phyloP scores from a whole-genome alignment of 805 yeast species.

The Jamesozyma hellenica region DNA sequence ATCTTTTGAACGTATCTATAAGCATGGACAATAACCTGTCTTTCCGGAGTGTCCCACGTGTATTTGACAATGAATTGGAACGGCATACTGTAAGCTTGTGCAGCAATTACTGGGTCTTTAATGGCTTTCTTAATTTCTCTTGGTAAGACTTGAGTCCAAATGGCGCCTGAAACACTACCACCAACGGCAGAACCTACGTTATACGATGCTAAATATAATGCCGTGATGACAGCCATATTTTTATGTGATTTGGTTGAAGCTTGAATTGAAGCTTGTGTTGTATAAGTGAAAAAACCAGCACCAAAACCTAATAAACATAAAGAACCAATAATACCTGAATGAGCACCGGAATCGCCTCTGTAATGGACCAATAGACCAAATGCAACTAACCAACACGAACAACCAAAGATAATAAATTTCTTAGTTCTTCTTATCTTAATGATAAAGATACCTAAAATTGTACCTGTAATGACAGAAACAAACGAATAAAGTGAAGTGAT shows the following conservation, averaged over 20 bases:
- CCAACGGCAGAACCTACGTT: slow-evolving; percentile 60
- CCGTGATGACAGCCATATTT: slow-evolving; percentile 53
- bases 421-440: slow-evolving; percentile 45
- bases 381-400: slow-evolving; percentile 46
- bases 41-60: slow-evolving; percentile 50
- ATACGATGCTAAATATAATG: slow-evolving; percentile 47
- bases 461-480: slow-evolving; percentile 53
- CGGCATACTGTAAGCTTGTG: slow-evolving; percentile 42
- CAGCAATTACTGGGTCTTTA: slow-evolving; percentile 26
- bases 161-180: slow-evolving; percentile 53
- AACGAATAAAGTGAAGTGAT: slow-evolving; percentile 54
- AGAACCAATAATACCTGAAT: slow-evolving; percentile 56
- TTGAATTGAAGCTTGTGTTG: slow-evolving; percentile 53
- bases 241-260: slow-evolving; percentile 48
- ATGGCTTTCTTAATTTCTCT: slow-evolving; percentile 32
- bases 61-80: slow-evolving; percentile 36
- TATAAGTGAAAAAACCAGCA: slow-evolving; percentile 62
- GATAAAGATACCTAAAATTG: slow-evolving; percentile 42
- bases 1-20: slow-evolving; percentile 48
- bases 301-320: slow-evolving; percentile 60
- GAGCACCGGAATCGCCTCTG: slow-evolving; percentile 44
- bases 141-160: slow-evolving; percentile 55
- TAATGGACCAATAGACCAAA: slow-evolving; percentile 49
- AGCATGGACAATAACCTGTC: slow-evolving; percentile 43
- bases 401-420: slow-evolving; percentile 50